Conservation (phyloP, 495 filamentous ascomycete species). For the Talaromyces ruber region DNA sequence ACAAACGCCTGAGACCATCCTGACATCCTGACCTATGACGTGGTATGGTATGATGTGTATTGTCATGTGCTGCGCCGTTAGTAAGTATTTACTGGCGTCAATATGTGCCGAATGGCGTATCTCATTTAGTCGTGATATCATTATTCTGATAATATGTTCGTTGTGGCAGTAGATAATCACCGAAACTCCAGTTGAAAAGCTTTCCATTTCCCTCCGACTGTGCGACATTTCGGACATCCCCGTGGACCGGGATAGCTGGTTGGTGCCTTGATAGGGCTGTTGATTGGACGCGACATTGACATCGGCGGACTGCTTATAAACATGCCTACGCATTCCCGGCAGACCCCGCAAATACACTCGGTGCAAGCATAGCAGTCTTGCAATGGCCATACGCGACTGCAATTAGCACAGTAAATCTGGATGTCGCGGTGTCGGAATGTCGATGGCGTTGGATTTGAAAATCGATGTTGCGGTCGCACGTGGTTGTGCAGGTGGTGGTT, state of each 20-base stretch:
- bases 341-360: slow-evolving; percentile 88
- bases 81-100: background rate
- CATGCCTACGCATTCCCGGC: slow-evolving; percentile 73
- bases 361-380: slow-evolving; percentile 85
- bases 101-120: background rate
- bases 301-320: slow-evolving; percentile 48
- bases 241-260: slow-evolving; percentile 25
- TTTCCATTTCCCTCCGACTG: slow-evolving; percentile 43
- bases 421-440: slow-evolving; percentile 46
- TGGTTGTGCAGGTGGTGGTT: slow-evolving; percentile 18
- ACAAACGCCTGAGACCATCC: background rate
- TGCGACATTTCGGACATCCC: slow-evolving; percentile 44
- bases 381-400: slow-evolving; percentile 62
- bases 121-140: background rate
- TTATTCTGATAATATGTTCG: background rate
- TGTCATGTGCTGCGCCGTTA: background rate
- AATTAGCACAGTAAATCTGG: slow-evolving; percentile 83
- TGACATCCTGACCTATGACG: background rate
- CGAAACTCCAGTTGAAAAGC: slow-evolving; percentile 46
- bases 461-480: slow-evolving; percentile 38
- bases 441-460: slow-evolving; percentile 37
- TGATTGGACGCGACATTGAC: slow-evolving; percentile 34
- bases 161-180: slow-evolving; percentile 14
- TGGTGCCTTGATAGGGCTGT: slow-evolving; percentile 26
- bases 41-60: background rate